Evolutionary conservation across 208 protist species (phyloP), one percentile per base, ranked within the genome.

Genomic region (Zelonia costaricensis): DNA sequence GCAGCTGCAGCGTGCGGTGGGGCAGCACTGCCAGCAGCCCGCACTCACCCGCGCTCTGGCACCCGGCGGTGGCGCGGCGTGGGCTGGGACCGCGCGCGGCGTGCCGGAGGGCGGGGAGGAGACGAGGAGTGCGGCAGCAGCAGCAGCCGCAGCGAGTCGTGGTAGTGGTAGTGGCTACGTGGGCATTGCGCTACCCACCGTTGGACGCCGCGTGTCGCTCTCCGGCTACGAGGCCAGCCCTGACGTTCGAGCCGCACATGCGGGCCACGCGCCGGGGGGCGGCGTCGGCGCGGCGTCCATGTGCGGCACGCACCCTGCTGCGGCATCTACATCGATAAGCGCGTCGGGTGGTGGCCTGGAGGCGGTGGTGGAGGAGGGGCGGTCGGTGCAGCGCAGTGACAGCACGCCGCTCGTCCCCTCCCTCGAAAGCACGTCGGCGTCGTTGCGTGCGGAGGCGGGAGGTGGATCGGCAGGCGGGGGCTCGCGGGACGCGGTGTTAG

Each of bases 1-100:
- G 3, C 61, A 71, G 64, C 63, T 86, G 59, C 71, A 76, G 45
- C 52, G 60, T 23, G 49, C 62, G 4, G 46, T 55, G 3, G 61
- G 53, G 3, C 60, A 66, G 46, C 23, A 55, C 15, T 33, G 46
- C 1, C 56, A 51, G 20, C 33, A 57, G 35, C 43, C 20, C n/a
- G n/a, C n/a, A n/a, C n/a, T n/a, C 40, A 8, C 15, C 40, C 6
- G 40, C 40, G 4, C 13, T 23, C 15, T n/a, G 16, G 35, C 28
- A 27, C 53, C 10, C 23, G 38, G 4, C 47, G 23, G 36, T 44
- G 33, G 30, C 31, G 44, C n/a, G n/a, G n/a, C n/a, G n/a, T n/a
- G n/a, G n/a, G n/a, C n/a, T n/a, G n/a, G n/a, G n/a, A n/a, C 22
- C 33, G 49, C 20, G 16, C 47, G 15, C 15, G 47, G 28, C 20